Percentiles rank a stretch among this genome's conserved stretches.
phyloP scores from a whole-genome alignment of 2,329 filamentous ascomycete genomes.

The Ascochyta rabiei region DNA sequence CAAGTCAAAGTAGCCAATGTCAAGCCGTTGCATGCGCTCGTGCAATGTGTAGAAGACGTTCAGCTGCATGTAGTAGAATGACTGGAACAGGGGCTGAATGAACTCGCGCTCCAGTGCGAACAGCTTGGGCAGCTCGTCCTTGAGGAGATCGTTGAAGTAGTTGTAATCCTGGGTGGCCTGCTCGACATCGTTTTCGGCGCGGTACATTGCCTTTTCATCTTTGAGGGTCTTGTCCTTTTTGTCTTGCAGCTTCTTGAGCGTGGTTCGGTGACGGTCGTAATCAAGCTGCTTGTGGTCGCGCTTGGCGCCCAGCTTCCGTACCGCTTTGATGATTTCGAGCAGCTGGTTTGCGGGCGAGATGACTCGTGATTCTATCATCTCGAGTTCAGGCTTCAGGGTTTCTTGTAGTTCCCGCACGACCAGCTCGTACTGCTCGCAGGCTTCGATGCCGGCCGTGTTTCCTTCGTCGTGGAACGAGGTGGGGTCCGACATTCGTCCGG shows the following conservation, averaged over 20 bases:
- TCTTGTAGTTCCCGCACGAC: slow-evolving; percentile 90
- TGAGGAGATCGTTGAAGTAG: slow-evolving; percentile 96
- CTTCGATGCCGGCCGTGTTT: slow-evolving; percentile 89
- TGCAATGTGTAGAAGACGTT: slow-evolving; percentile 99
- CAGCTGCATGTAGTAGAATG: slow-evolving; percentile 99
- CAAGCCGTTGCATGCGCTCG: slow-evolving; percentile 95
- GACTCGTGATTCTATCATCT: slow-evolving; percentile 94
- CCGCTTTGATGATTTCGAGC: slow-evolving; percentile 91
- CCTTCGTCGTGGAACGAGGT: slow-evolving; percentile 80
- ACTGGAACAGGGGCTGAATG: slow-evolving; percentile 96
- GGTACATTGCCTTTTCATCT: slow-evolving; percentile 97
- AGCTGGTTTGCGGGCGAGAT: slow-evolving; percentile 93
- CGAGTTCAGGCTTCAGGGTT: slow-evolving; percentile 86
- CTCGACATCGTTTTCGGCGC: slow-evolving; percentile 90
- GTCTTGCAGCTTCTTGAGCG: slow-evolving; percentile 92
- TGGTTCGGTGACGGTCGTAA: slow-evolving; percentile 83
- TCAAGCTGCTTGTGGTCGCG: slow-evolving; percentile 97
- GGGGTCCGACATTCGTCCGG: slow-evolving; percentile 91
- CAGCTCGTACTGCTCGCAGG: slow-evolving; percentile 94
- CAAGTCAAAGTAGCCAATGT: slow-evolving; percentile 97
- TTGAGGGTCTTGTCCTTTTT: slow-evolving; percentile 97
- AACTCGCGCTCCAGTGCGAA: slow-evolving; percentile 91
- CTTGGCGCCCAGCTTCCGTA: slow-evolving; percentile 86
- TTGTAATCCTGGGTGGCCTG: slow-evolving; percentile 94
- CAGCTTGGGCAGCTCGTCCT: slow-evolving; percentile 91